Base-by-base conservation (phyloP, 2,329 filamentous ascomycete genomes). In the Zalaria obscura region DNA sequence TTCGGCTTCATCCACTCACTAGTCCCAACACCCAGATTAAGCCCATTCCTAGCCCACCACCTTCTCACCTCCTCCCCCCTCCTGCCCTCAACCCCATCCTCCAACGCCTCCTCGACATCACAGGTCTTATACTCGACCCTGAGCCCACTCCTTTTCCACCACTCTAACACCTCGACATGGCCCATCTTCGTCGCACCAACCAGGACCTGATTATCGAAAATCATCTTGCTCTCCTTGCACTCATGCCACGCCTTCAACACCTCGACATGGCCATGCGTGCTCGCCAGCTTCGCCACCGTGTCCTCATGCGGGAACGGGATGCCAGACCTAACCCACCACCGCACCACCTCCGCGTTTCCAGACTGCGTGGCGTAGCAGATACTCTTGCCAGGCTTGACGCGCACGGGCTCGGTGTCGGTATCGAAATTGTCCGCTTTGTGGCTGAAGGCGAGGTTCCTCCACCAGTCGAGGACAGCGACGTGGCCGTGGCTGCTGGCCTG, bases 101-200 rank as follows among this genome's bases (percentile, higher is more conserved):
- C 88, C 33, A 95, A 70, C 1, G 88, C 88, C 62, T 95, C 89
- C 58, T 95, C 88, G 46, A 96, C 91, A 59, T 93, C 87, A 59
- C 87, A 94, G 1, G 86, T 93, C 59, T 89, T 88, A 62, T 94
- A 95, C 60, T 93, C 86, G 26, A 95, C 87, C 40, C 75, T 73
- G 50, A 88, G 70, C 0, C 78, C 76, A 51, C 79, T 82, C 40
- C 70, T 71, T 54, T 83, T 82, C 88, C 89, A 95, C 89, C 89
- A 95, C 57, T 94, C 85, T 5, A 96, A 66, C 25, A 94, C 86
- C 31, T 77, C 71, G 3, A 87, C 76, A 57, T 93, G 83, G 4
- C 86, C 85, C 56, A 89, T 83, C 52, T 87, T 85, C 1, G 88
- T 95, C 0, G 89, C 83, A 5, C 83, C 83, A 1, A 93, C 82